Evolutionary conservation across 805 yeast genomes (phyloP).

Genomic region (Candida qinlingensis): DNA sequence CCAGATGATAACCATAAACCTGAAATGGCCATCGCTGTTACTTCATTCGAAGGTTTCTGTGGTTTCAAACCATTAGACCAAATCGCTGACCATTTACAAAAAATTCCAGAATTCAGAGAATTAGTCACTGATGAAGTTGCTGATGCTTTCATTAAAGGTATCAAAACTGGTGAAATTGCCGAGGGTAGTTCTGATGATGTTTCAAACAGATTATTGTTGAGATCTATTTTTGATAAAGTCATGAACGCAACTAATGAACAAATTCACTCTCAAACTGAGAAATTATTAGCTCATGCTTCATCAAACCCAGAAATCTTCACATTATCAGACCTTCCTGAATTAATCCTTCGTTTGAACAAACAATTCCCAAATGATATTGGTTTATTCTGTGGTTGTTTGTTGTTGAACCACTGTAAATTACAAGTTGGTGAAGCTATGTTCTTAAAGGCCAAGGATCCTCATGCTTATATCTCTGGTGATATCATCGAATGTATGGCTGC

Average conservation of each 20-base stretch:
- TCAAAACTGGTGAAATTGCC: conserved; percentile 23
- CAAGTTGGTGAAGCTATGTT: conserved; percentile 94
- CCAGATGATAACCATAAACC: conserved; percentile 99
- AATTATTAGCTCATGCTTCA: conserved; percentile 61
- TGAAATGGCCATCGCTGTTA: conserved; percentile 98
- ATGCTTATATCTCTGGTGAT: conserved; percentile 95
- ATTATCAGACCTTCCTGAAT: conserved; percentile 53
- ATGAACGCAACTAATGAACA: conserved; percentile 74
- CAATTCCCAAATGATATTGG: conserved; percentile 96
- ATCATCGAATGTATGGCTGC: conserved; percentile 99
- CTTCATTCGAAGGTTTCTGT: conserved; percentile 95
- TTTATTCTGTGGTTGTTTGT: conserved; percentile 88
- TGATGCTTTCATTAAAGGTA: conserved; percentile 45
- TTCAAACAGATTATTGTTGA: conserved; percentile 60
- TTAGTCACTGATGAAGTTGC: conserved; percentile 63
- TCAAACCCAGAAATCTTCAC: conserved; percentile 52
- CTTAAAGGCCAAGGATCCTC: conserved; percentile 95
- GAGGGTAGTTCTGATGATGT: conserved; percentile 48
- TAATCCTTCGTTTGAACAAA: conserved; percentile 69
- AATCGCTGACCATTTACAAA: conserved; percentile 60
- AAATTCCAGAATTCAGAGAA: conserved; percentile 70
- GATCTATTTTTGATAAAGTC: conserved; percentile 69
- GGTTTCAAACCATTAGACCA: conserved; percentile 91
- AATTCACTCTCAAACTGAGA: conserved; percentile 52
- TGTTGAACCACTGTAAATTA: conserved; percentile 82